These are phyloP conservation scores for Leucocoprinus sp. DNA, from an alignment of 768 basidiomycete species.

Conservation along the genomic window DNA sequence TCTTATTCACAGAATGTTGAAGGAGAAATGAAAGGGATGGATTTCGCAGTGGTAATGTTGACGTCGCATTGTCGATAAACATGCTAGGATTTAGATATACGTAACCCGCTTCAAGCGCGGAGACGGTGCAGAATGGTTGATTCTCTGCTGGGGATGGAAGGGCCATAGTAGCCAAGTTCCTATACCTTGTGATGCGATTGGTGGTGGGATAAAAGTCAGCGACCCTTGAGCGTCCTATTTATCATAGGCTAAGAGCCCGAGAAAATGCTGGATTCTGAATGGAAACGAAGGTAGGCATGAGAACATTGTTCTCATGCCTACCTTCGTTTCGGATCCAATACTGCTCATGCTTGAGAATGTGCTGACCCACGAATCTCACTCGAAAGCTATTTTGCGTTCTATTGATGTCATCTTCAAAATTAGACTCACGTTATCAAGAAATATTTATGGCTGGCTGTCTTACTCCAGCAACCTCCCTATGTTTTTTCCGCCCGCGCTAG, in stretches of 20 bases:
- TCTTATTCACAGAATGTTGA: slow-evolving; percentile 32
- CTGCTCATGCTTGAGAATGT: too few relatives aligned
- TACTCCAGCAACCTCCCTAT: background rate
- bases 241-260: too few relatives aligned
- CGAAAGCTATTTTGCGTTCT: background rate
- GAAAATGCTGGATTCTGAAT: too few relatives aligned
- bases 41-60: slow-evolving; percentile 20
- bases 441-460: background rate
- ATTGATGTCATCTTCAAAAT: background rate
- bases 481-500: too few relatives aligned
- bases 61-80: slow-evolving; percentile 27
- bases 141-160: slow-evolving; percentile 32
- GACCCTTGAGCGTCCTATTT: too few relatives aligned
- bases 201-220: too few relatives aligned
- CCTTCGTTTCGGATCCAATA: too few relatives aligned
- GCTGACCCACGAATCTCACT: too few relatives aligned
- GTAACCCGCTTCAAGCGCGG: slow-evolving; percentile 46
- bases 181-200: background rate
- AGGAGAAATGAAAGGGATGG: slow-evolving; percentile 49
- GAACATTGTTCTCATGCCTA: too few relatives aligned
- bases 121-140: slow-evolving; percentile 47
- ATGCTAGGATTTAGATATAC: slow-evolving; percentile 30
- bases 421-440: background rate
- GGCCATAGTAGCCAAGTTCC: slow-evolving; percentile 10
- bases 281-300: too few relatives aligned